Evolutionary conservation across 2,329 filamentous ascomycete genomes (phyloP).

Genomic region (Ascochyta viciae-villosae): DNA sequence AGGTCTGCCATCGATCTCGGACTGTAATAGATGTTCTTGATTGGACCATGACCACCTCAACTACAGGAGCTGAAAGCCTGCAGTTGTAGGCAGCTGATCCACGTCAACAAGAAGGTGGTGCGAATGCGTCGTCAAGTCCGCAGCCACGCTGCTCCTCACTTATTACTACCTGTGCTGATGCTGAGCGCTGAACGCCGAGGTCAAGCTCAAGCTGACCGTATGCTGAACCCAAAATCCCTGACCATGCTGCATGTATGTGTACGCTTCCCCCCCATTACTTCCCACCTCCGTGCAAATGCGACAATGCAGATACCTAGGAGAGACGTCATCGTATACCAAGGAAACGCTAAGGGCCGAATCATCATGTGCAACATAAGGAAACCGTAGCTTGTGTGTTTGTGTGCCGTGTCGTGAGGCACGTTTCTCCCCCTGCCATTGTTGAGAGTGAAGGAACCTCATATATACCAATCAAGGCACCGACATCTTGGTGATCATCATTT

Average conservation of each 20-base stretch:
- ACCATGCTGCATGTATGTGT: not conserved
- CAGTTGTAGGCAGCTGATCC: too few relatives aligned
- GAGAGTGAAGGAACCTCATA: too few relatives aligned
- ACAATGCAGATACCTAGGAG: not conserved
- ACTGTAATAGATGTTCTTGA: too few relatives aligned
- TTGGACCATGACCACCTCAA: too few relatives aligned
- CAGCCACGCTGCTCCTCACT: not conserved
- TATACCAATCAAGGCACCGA: too few relatives aligned
- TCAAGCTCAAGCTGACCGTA: not conserved
- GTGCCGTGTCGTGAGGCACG: not conserved
- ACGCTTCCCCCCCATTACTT: slow-evolving; percentile 1
- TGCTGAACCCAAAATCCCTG: too few relatives aligned
- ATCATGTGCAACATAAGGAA: slow-evolving; percentile 2
- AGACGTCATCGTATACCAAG: not conserved
- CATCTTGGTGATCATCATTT: too few relatives aligned
- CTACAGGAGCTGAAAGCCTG: not conserved
- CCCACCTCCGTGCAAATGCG: slow-evolving; percentile 5
- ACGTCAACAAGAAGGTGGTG: too few relatives aligned
- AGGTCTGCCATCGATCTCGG: too few relatives aligned
- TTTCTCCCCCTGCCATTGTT: not conserved
- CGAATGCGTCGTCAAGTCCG: not conserved
- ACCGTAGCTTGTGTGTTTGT: not conserved
- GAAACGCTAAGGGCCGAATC: slow-evolving; percentile 9
- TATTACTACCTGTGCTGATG: slow-evolving; percentile 6
- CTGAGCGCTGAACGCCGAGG: slow-evolving; percentile 1